phyloP scores from a whole-genome alignment of 129 eudicot species.

The Pittosporum tobira region DNA sequence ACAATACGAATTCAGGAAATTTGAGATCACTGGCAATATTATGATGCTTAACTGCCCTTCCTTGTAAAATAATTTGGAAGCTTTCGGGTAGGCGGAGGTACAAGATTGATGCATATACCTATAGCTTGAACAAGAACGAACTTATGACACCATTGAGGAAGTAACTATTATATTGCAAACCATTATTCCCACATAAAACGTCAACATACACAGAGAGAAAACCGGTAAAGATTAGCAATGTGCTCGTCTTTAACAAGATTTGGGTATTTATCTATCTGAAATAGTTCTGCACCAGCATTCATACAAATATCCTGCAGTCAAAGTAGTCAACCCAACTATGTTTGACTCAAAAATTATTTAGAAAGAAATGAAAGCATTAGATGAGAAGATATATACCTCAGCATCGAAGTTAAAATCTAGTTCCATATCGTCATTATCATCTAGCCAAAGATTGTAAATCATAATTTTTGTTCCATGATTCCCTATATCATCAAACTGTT shows the following conservation, averaged over 20 bases:
- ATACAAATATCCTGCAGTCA: constrained; percentile 64
- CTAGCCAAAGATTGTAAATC: constrained; percentile 74
- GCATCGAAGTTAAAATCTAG: constrained; percentile 77
- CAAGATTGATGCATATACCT: constrained; percentile 78
- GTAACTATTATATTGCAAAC: neutral
- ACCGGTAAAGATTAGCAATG: constrained; percentile 54
- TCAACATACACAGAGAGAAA: constrained; percentile 78
- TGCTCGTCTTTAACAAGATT: constrained; percentile 41
- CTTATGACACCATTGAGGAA: neutral
- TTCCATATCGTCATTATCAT: constrained; percentile 60
- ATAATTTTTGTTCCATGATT: constrained; percentile 74
- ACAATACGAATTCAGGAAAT: constrained; percentile 63
- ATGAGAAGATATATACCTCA: constrained; percentile 35
- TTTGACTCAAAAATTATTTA: neutral
- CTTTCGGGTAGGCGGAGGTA: constrained; percentile 63
- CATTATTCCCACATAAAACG: neutral
- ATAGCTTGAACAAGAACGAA: constrained; percentile 13
- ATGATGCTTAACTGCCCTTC: constrained; percentile 52
- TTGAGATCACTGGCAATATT: constrained; percentile 71
- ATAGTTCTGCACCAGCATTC: constrained; percentile 22
- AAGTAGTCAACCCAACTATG: neutral
- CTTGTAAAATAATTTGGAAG: constrained; percentile 56
- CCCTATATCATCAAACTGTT: constrained; percentile 75
- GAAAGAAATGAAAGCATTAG: neutral
- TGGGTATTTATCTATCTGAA: constrained; percentile 20